These are phyloP conservation scores for Picea glauca DNA, from an alignment of 75 land plant genomes.

Conservation along the genomic window DNA sequence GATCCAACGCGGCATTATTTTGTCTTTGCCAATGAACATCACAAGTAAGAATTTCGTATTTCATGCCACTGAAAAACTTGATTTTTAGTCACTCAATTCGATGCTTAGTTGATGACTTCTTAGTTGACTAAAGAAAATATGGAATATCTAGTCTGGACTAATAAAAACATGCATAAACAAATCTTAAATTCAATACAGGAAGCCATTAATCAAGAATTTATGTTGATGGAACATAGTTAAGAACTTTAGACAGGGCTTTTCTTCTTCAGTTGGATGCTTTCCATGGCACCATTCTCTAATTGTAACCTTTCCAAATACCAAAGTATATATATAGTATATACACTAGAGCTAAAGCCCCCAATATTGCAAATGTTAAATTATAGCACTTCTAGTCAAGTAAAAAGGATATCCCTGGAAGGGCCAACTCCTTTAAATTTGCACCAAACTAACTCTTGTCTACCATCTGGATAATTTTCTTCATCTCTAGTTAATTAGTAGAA, in stretches of 20 bases:
- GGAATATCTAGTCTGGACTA: neutral
- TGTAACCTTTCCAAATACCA: neutral
- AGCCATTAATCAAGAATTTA: neutral
- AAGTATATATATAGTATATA: neutral
- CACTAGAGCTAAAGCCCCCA: neutral
- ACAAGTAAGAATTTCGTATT: slow-evolving; percentile 49
- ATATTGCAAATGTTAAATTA: neutral
- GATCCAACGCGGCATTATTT: slow-evolving; percentile 66
- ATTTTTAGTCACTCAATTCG: neutral
- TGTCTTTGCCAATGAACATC: slow-evolving; percentile 91
- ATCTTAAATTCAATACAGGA: neutral
- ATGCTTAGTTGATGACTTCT: neutral
- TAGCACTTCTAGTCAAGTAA: neutral
- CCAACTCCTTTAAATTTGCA: neutral
- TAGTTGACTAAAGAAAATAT: neutral
- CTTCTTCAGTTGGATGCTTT: neutral
- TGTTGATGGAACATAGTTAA: neutral
- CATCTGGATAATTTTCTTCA: neutral
- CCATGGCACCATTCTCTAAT: neutral
- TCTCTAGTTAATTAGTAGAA: neutral
- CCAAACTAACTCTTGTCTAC: neutral
- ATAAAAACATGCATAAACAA: neutral
- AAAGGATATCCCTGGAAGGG: neutral
- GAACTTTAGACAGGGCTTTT: neutral
- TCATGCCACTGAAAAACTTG: neutral